Evolutionary conservation across 495 filamentous ascomycete species (phyloP), one percentile per base, ranked within the genome.

Genomic region (Aspergillus diversus): DNA sequence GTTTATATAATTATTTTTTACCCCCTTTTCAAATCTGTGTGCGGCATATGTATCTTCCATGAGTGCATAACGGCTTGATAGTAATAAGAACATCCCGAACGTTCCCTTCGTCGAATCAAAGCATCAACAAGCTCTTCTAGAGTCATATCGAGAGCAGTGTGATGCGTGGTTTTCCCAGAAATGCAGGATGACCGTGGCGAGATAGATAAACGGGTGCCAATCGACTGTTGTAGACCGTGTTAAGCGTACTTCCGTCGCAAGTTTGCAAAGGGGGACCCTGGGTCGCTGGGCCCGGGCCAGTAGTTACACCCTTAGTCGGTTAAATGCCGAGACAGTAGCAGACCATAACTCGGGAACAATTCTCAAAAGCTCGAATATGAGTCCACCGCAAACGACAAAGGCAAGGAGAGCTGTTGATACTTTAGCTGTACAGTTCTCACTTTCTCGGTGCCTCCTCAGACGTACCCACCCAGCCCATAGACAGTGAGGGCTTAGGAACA

Each of bases 311-410:
- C 57, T 16, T 53, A 65, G 34, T 33, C 57, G 62, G 33, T 61
- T 65, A 17, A 70, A 57, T 15, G 61, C 48, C 51, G 77, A 67
- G 37, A 66, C 64, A 56, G 74, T 63, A 35, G 71, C 62, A 21
- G 74, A 73, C 80, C 80, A 82, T 16, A 81, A 52, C 63, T 78
- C 70, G 9, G 79, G 78, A 73, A 97, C 90, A 68, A 99, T 80
- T 61, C 90, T 85, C 63, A 98, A 60, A 50, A 95, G 75, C 72
- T 97, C 93, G 73, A 97, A 92, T 55, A 93, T 66, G 32, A 96
- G 76, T 42, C 92, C 92, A 59, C 93, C 93, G 73, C 91, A 90
- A 60, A 97, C 81, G 58, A 94, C 83, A 77, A 97, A 97, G 17
- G 78, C 89, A 59, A 97, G 84, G 42, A 96, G 52, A 32, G 81